These are phyloP conservation scores for Gynandropsis gynandra DNA, from an alignment of 345 rosid species.

Conservation along the genomic window DNA sequence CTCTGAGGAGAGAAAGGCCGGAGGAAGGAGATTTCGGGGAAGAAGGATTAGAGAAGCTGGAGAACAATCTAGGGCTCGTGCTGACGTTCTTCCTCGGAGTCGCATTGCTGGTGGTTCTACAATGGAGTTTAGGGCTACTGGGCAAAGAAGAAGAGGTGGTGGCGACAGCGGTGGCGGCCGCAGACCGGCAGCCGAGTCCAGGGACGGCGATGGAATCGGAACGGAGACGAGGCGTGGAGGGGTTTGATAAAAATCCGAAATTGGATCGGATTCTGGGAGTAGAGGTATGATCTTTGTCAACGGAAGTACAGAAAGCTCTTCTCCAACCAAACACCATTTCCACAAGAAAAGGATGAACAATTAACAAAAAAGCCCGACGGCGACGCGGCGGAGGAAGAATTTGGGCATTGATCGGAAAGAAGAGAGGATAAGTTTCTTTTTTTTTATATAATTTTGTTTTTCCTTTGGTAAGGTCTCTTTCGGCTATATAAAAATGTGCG, in stretches of 20 bases:
- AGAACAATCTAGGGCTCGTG: slow-evolving; percentile 39
- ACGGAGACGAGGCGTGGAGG: slow-evolving; percentile 66
- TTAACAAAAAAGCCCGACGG: background rate
- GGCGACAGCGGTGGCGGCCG: slow-evolving; percentile 23
- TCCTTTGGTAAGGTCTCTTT: no score
- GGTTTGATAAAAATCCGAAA: slow-evolving; percentile 66
- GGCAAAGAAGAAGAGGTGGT: slow-evolving; percentile 43
- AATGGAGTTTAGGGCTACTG: slow-evolving; percentile 61
- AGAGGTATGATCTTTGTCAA: no score
- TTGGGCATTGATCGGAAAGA: background rate
- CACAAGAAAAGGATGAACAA: no score
- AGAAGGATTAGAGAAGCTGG: slow-evolving; percentile 48
- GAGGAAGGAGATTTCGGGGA: slow-evolving; percentile 71
- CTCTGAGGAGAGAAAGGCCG: slow-evolving; percentile 32
- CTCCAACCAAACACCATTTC: slow-evolving; percentile 53
- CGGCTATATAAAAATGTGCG: no score
- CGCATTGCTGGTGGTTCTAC: slow-evolving; percentile 37
- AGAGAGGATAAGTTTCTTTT: background rate
- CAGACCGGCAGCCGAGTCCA: slow-evolving; percentile 53
- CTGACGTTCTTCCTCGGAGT: slow-evolving; percentile 27
- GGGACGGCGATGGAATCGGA: slow-evolving; percentile 31
- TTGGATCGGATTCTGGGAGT: slow-evolving; percentile 29
- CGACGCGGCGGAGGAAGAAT: background rate
- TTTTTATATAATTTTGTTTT: no score
- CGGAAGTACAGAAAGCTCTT: slow-evolving; percentile 36